A percentile compares a stretch with the other conserved stretches of the same genome.
Conservation (phyloP, 2,329 filamentous ascomycete species). For the Calonectria hongkongensis region DNA sequence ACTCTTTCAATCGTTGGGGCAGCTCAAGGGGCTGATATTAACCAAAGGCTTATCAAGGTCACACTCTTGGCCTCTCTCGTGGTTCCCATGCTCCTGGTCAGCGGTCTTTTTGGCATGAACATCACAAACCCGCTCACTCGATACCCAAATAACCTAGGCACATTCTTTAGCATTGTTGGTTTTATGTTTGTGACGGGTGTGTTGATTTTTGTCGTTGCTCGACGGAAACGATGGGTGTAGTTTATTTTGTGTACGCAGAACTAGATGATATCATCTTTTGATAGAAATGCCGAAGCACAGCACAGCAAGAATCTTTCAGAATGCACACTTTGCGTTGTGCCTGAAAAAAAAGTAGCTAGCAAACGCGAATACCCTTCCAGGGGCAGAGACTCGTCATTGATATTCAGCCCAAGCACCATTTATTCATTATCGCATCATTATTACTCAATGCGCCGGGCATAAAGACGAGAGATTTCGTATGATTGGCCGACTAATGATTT, state of each 20-base stretch:
- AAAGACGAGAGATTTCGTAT: too few relatives aligned
- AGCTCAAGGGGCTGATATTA: constrained; percentile 89
- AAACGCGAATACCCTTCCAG: too few relatives aligned
- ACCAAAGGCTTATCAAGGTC: constrained; percentile 94
- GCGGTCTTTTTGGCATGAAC: constrained; percentile 92
- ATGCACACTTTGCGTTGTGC: too few relatives aligned
- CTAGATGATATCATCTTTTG: neutral
- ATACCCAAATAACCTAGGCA: constrained; percentile 71
- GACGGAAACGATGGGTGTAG: constrained; percentile 68
- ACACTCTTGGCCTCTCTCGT: constrained; percentile 95
- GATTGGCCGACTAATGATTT: too few relatives aligned
- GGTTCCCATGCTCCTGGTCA: constrained; percentile 94
- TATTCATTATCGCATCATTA: too few relatives aligned
- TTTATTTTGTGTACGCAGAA: neutral
- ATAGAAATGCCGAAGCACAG: too few relatives aligned
- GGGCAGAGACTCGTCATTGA: too few relatives aligned
- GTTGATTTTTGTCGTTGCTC: constrained; percentile 68
- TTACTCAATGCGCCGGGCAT: too few relatives aligned
- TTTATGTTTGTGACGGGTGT: constrained; percentile 73
- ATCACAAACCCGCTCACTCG: constrained; percentile 80
- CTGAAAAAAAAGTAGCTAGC: too few relatives aligned
- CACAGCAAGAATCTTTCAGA: too few relatives aligned
- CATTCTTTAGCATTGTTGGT: constrained; percentile 71
- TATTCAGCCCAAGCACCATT: too few relatives aligned
- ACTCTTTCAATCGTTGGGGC: constrained; percentile 95